Evolutionary conservation across 495 filamentous ascomycete species (phyloP).

Genomic region (Xylaria intraflava): DNA sequence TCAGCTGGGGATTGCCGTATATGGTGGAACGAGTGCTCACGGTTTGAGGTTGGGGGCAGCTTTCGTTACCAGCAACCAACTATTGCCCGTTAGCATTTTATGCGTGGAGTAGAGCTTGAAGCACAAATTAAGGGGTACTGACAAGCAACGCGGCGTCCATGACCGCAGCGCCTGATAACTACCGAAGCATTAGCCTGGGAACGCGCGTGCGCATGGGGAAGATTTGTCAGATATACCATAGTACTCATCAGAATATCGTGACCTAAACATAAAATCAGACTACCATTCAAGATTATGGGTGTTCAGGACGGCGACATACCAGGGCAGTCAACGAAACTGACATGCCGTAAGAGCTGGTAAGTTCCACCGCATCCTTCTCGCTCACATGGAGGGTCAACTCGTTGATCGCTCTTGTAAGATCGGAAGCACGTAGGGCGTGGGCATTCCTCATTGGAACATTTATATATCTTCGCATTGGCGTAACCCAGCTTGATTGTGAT

Average conservation of each 20-base stretch:
- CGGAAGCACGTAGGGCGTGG: slow-evolving; percentile 92
- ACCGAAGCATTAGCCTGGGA: not conserved
- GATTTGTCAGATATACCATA: slow-evolving; percentile 46
- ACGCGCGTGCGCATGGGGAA: not conserved
- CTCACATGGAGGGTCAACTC: slow-evolving; percentile 92
- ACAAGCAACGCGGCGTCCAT: slow-evolving; percentile 97
- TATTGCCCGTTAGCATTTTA: not conserved
- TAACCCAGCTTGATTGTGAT: slow-evolving; percentile 99
- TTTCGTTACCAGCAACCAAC: slow-evolving; percentile 87
- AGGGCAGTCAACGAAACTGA: slow-evolving; percentile 96
- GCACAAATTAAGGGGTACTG: slow-evolving; percentile 26
- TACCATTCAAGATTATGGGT: not conserved
- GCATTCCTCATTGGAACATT: slow-evolving; percentile 87
- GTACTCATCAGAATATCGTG: slow-evolving; percentile 99
- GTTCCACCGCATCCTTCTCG: slow-evolving; percentile 79
- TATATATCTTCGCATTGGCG: slow-evolving; percentile 98
- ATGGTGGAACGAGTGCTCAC: not conserved
- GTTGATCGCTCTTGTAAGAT: slow-evolving; percentile 97
- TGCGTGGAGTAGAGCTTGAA: not conserved
- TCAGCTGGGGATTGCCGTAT: not conserved
- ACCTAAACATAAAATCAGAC: slow-evolving; percentile 27
- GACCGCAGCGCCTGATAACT: slow-evolving; percentile 91
- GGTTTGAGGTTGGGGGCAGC: slow-evolving; percentile 96
- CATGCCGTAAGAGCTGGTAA: slow-evolving; percentile 79
- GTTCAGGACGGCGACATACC: slow-evolving; percentile 24